Evolutionary conservation across 768 basidiomycete species (phyloP).

Genomic region (Tulasnella sp.): DNA sequence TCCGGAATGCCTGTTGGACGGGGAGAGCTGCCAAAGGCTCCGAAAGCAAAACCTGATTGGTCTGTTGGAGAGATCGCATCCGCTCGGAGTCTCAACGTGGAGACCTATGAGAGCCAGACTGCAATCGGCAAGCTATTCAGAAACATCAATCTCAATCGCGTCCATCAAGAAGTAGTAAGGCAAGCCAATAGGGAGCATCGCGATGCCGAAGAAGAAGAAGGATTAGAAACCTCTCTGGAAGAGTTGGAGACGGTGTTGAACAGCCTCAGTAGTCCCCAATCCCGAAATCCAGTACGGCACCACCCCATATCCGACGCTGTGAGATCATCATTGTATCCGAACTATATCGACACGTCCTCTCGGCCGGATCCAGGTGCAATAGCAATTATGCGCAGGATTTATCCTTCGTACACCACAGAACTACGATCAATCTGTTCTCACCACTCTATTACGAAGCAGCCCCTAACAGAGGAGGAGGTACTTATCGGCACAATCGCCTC

Average conservation of each 20-base stretch:
- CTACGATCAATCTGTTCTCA: conserved; percentile 49
- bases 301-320: conserved; percentile 17
- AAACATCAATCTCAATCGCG: conserved; percentile 52
- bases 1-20: conserved; percentile 29
- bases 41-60: conserved; percentile 28
- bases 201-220: not conserved
- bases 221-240: not conserved
- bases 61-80: conserved; percentile 22
- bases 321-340: not conserved
- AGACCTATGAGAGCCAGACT: conserved; percentile 48
- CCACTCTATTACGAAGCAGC: conserved; percentile 39
- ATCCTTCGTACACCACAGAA: conserved; percentile 43
- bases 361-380: not conserved
- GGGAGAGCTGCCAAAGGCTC: conserved; percentile 14
- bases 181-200: conserved; percentile 23
- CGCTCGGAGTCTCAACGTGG: not conserved
- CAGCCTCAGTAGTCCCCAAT: not conserved
- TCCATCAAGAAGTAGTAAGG: not conserved
- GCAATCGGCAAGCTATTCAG: conserved; percentile 64
- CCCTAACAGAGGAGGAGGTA: conserved; percentile 61
- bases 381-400: not conserved
- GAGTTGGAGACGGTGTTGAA: not conserved
- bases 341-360: conserved; percentile 13
- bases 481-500: conserved; percentile 63
- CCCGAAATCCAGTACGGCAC: not conserved